Evolutionary conservation across 169 alveolate genomes (phyloP).

Genomic region (Babesia sp.): DNA sequence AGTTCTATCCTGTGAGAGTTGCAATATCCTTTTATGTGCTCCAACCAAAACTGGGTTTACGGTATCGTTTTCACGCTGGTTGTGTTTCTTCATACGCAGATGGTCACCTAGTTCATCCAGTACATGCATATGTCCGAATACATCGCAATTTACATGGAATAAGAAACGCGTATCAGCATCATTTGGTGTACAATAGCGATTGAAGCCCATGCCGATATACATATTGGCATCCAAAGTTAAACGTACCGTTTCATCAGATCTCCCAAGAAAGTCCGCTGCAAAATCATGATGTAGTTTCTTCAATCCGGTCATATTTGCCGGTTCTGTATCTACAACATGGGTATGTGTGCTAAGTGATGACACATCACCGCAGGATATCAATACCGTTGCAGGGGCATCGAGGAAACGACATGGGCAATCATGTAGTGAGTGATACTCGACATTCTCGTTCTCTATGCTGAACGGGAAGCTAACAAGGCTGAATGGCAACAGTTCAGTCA

Average conservation of each 20-base stretch:
- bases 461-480: slow-evolving; percentile 36
- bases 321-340: background rate
- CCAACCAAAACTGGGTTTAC: slow-evolving; percentile 35
- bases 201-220: slow-evolving; percentile 40
- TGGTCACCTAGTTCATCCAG: slow-evolving; percentile 45
- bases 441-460: background rate
- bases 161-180: slow-evolving; percentile 44
- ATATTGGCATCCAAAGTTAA: slow-evolving; percentile 10
- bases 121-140: slow-evolving; percentile 50
- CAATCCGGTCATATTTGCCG: background rate
- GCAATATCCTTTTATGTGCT: slow-evolving; percentile 12
- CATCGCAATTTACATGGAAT: slow-evolving; percentile 49
- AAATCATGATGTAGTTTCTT: background rate
- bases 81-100: slow-evolving; percentile 34
- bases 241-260: background rate
- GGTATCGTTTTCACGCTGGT: slow-evolving; percentile 23
- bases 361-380: slow-evolving; percentile 8
- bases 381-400: slow-evolving; percentile 25
- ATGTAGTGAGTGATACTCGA: background rate
- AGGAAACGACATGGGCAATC: slow-evolving; percentile 18
- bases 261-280: slow-evolving; percentile 8
- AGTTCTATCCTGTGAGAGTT: slow-evolving; percentile 13
- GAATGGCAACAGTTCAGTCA: slow-evolving; percentile 57
- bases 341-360: background rate
- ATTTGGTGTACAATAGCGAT: slow-evolving; percentile 47